phyloP scores from a whole-genome alignment of 371 early-diverging fungal species.

The Apophysomyces elegans region DNA sequence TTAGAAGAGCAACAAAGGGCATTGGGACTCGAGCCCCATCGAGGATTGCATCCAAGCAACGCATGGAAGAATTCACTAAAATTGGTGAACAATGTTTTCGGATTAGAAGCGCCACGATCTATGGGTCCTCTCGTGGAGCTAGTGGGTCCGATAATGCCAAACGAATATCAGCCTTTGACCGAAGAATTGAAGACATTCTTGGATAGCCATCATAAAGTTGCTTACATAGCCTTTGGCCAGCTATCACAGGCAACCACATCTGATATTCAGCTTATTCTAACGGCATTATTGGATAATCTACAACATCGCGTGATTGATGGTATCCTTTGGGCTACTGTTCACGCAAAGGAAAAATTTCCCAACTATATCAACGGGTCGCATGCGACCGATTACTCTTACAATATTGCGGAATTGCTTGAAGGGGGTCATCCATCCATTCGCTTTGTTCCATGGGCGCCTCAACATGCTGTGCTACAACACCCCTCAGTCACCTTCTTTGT shows the following conservation, averaged over 20 bases:
- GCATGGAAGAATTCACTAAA: slow-evolving; percentile 28
- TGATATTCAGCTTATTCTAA: slow-evolving; percentile 24
- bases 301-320: slow-evolving; percentile 31
- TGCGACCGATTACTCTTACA: background rate
- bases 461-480: slow-evolving; percentile 44
- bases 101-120: slow-evolving; percentile 36
- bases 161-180: slow-evolving; percentile 19
- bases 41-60: slow-evolving; percentile 1
- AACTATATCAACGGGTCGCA: background rate
- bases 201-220: slow-evolving; percentile 22
- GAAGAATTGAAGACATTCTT: slow-evolving; percentile 15
- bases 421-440: slow-evolving; percentile 18
- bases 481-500: slow-evolving; percentile 34
- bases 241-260: slow-evolving; percentile 15
- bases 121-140: slow-evolving; percentile 39
- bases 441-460: slow-evolving; percentile 45
- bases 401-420: background rate
- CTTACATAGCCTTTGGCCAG: slow-evolving; percentile 45
- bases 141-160: slow-evolving; percentile 40
- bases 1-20: background rate
- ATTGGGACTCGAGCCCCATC: background rate
- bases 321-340: slow-evolving; percentile 32
- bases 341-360: background rate
- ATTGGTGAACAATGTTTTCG: slow-evolving; percentile 33
- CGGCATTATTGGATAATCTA: slow-evolving; percentile 15